A percentile compares a stretch with the other conserved stretches of the same genome.
These are phyloP conservation scores for Pyracantha coccinea DNA, from an alignment of 331 rosid genomes.

Conservation along the genomic window DNA sequence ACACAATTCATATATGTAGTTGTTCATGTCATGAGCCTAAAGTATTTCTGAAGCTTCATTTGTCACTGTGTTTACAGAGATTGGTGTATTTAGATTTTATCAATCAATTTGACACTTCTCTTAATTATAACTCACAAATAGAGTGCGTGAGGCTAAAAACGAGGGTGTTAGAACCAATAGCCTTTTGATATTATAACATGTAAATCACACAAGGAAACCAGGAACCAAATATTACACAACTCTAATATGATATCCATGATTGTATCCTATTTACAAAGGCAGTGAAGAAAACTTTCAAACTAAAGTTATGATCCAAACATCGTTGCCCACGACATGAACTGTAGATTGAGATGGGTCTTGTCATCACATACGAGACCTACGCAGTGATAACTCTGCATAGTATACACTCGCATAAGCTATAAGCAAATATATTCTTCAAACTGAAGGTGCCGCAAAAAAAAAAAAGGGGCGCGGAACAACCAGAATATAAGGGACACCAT, in stretches of 20 bases:
- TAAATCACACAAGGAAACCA: neutral
- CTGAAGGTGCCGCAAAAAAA: neutral
- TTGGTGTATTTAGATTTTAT: neutral
- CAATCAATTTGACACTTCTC: neutral
- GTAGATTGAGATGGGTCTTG: neutral
- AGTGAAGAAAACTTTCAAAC: neutral
- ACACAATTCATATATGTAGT: neutral
- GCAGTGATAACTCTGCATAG: neutral
- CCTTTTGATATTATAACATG: neutral
- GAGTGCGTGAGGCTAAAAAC: neutral
- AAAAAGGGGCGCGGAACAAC: neutral
- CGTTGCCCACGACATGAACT: neutral
- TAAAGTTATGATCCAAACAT: neutral
- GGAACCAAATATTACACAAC: neutral
- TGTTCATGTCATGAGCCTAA: neutral
- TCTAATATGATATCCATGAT: neutral
- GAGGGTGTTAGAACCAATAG: neutral
- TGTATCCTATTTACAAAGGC: neutral
- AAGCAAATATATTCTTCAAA: neutral
- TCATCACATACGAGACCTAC: neutral
- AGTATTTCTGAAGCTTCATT: too few species aligned
- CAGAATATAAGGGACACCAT: neutral
- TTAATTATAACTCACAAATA: neutral
- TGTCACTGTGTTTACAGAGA: too few species aligned
- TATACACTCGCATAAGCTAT: neutral